Base-by-base conservation (phyloP, 176 grass and related monocot genomes). In the Neostapfia colusana region DNA sequence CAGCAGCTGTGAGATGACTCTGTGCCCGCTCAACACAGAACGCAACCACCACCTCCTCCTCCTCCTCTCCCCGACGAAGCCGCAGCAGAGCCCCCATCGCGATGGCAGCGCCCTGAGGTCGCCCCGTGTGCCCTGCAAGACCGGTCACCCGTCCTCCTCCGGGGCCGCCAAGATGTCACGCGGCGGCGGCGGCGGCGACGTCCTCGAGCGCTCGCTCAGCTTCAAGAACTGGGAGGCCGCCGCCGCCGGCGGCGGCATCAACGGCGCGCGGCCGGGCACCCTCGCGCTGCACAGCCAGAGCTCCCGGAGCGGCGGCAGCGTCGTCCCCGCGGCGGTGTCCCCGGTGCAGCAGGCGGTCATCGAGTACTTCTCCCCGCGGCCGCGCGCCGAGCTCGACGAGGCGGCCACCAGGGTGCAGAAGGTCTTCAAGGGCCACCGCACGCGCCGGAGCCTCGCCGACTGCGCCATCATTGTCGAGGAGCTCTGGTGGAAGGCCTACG, bases 401-500 rank as follows among this genome's bases (percentile, higher is more conserved):
- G 89, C 92, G 0, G 96, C 96, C 0, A 99, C 92, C 45, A 87
- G 15, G 70, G 27, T 99, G 31, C 96, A 99, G 68, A 99, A 99
- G 82, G 34, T 81, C n/a, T 99, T 83, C 82, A 99, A 99, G 89
- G 91, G 96, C 45, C 89, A 92, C 75, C 78, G 96, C 24, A 95
- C 91, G 2, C 81, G 96, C 35, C 73, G 96, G 70, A 95, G n/a
- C 70, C 80, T 99, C n/a, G 96, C 96, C 43, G 92, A 99, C 85
- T 88, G 96, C 72, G 89, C 92, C 43, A 93, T 99, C 79, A 81
- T 99, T 31, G 17, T 95, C 18, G 92, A 99, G 82, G 96, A 99
- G 78, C 78, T 99, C 60, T 99, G 96, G 96, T 99, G 96, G 96
- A 99, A 93, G 82, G 68, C 87, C 17, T 77, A 89, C 23, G 96